Conservation (phyloP, 176 grass and related monocot genomes). For the Avena atlantica region DNA sequence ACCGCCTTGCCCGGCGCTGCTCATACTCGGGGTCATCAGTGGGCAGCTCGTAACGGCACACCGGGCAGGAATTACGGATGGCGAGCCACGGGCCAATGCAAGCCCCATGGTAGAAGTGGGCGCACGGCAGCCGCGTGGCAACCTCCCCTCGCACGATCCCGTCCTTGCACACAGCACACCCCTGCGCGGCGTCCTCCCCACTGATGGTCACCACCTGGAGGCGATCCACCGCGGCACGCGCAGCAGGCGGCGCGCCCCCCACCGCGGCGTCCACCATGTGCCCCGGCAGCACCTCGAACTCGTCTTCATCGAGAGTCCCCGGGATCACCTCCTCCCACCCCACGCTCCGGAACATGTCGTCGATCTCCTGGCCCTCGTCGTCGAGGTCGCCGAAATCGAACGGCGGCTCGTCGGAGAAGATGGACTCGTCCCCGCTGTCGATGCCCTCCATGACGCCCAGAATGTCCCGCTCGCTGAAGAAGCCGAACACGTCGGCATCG, state of each 20-base stretch:
- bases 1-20: constrained; percentile 40
- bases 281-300: constrained; percentile 67
- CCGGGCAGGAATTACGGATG: constrained; percentile 71
- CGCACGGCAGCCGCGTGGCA: constrained; percentile 62
- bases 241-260: constrained; percentile 63
- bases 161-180: constrained; percentile 79
- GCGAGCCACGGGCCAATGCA: constrained; percentile 75
- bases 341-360: constrained; percentile 42
- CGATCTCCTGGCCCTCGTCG: constrained; percentile 49
- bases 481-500: constrained; percentile 42
- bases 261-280: constrained; percentile 43
- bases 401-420: constrained; percentile 57
- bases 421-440: constrained; percentile 53
- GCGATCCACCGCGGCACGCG: constrained; percentile 52
- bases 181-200: constrained; percentile 24
- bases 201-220: constrained; percentile 56
- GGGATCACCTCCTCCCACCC: constrained; percentile 76
- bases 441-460: constrained; percentile 59
- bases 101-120: constrained; percentile 63
- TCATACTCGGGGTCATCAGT: constrained; percentile 82
- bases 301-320: constrained; percentile 36
- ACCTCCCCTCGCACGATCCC: constrained; percentile 59
- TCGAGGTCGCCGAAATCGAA: constrained; percentile 53
- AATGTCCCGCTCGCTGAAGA: constrained; percentile 64
- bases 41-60: constrained; percentile 78